Conservation (phyloP, 83 land plant genomes). For the Thuja plicata region DNA sequence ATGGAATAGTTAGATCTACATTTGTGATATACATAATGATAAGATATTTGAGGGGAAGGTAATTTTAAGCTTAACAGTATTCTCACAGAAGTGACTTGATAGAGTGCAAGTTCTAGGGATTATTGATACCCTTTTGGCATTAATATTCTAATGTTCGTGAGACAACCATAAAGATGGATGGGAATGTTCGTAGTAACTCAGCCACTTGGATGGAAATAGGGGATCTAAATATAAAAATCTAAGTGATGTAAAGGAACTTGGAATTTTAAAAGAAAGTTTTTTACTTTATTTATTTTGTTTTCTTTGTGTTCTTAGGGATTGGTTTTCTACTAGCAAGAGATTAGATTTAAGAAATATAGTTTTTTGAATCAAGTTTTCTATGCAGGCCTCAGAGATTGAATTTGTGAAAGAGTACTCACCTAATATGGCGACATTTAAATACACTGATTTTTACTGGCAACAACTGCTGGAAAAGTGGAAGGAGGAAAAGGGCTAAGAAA, state of each 20-base stretch:
- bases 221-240: neutral
- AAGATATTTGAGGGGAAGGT: neutral
- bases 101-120: neutral
- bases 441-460: conserved; percentile 75
- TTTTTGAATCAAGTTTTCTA: conserved; percentile 2
- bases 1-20: neutral
- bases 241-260: neutral
- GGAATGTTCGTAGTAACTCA: neutral
- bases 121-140: neutral
- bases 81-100: neutral
- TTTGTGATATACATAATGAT: no score
- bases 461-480: conserved; percentile 73
- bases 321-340: conserved; percentile 3
- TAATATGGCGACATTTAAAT: conserved; percentile 63
- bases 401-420: conserved; percentile 35
- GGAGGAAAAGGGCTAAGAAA: conserved; percentile 48
- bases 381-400: conserved; percentile 74
- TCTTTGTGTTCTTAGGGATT: neutral
- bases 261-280: no score
- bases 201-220: neutral
- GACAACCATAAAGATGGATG: conserved; percentile 2
- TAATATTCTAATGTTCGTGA: neutral
- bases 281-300: conserved; percentile 2
- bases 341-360: conserved; percentile 1
- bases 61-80: neutral